These are phyloP conservation scores for Ceratocystis albifundus DNA, from an alignment of 2,329 filamentous ascomycete genomes.

Conservation along the genomic window DNA sequence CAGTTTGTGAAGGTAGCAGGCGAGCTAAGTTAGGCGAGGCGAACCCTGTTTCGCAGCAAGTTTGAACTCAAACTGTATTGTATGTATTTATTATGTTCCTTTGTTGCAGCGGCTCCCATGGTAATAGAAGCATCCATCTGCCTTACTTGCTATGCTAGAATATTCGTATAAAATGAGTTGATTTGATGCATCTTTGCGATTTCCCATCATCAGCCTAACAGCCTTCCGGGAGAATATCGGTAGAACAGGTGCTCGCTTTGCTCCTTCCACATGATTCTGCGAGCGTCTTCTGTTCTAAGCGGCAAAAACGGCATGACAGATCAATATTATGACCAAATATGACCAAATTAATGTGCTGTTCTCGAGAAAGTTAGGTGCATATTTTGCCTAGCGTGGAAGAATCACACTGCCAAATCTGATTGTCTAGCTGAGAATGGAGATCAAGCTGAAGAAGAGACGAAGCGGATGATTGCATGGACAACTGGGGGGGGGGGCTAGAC, in stretches of 20 bases:
- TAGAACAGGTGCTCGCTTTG: background rate
- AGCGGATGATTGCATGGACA: background rate
- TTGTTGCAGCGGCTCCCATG: no score
- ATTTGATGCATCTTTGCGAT: background rate
- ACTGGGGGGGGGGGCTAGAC: background rate
- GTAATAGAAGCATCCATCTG: no score
- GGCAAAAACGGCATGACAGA: background rate
- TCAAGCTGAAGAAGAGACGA: no score
- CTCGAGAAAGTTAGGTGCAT: background rate
- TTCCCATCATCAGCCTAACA: background rate
- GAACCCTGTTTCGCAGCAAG: no score
- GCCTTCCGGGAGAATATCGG: background rate
- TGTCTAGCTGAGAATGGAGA: no score
- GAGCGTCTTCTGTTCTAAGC: background rate
- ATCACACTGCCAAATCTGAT: no score
- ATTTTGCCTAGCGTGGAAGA: background rate
- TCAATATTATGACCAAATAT: background rate
- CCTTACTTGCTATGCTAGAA: no score
- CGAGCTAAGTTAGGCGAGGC: no score
- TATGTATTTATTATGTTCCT: no score
- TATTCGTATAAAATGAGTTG: no score
- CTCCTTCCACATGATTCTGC: constrained; percentile 6
- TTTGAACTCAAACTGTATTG: no score
- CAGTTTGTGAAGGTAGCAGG: no score
- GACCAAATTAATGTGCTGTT: background rate